These are phyloP conservation scores for Salvia miltiorrhiza DNA, from an alignment of 257 asterid species.

Conservation along the genomic window DNA sequence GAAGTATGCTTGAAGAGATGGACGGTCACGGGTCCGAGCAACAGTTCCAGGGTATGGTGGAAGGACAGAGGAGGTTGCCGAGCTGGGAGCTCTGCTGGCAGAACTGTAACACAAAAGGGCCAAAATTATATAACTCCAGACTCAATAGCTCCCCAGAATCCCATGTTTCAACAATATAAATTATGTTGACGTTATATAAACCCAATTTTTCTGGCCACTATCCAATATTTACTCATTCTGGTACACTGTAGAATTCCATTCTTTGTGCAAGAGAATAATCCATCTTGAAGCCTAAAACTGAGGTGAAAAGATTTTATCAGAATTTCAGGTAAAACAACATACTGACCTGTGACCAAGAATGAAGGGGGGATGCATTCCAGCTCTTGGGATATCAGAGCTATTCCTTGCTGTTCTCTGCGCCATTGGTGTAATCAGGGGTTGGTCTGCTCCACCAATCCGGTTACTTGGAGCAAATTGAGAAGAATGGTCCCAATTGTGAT, in stretches of 20 bases:
- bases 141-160: not conserved
- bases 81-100: conserved; percentile 66
- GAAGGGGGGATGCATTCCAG: conserved; percentile 77
- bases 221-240: no score
- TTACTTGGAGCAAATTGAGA: conserved; percentile 48
- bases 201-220: not conserved
- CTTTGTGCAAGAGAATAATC: not conserved
- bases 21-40: conserved; percentile 63
- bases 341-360: conserved; percentile 69
- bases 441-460: conserved; percentile 62
- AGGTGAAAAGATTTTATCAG: not conserved
- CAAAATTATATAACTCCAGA: not conserved
- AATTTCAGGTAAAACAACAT: not conserved
- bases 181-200: not conserved
- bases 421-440: conserved; percentile 47
- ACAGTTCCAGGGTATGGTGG: conserved; percentile 66
- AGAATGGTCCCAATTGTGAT: conserved; percentile 70
- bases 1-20: conserved; percentile 67
- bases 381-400: conserved; percentile 61
- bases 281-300: not conserved
- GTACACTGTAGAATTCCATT: not conserved
- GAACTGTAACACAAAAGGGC: conserved; percentile 41
- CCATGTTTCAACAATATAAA: not conserved
- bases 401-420: conserved; percentile 59
- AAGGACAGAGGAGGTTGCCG: conserved; percentile 50